A percentile compares a stretch with the other conserved stretches of the same genome.
These are phyloP conservation scores for Lentinus brumalis DNA, from an alignment of 768 basidiomycete species.

Conservation along the genomic window DNA sequence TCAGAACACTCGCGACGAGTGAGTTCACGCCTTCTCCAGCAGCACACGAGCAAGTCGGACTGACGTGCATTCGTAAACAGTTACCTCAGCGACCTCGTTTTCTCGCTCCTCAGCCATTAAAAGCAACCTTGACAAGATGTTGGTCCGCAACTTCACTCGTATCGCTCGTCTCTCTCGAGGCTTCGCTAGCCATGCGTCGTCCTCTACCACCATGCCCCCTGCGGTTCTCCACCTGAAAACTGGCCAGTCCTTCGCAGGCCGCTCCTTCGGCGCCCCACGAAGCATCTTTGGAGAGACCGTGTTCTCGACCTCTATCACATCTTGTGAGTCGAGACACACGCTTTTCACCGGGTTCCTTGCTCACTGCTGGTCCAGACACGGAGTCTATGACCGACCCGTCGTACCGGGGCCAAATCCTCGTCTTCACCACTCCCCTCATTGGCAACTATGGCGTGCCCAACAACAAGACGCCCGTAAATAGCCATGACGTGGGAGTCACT, in stretches of 20 bases:
- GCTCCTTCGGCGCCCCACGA: slow-evolving; percentile 84
- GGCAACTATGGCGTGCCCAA: slow-evolving; percentile 96
- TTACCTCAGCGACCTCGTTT: slow-evolving; percentile 90
- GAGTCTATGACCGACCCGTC: slow-evolving; percentile 99
- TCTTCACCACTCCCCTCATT: slow-evolving; percentile 97
- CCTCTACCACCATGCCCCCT: slow-evolving; percentile 47
- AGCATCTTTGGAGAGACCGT: slow-evolving; percentile 97
- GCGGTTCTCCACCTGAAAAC: slow-evolving; percentile 91
- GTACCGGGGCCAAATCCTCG: slow-evolving; percentile 96
- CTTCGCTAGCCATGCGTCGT: slow-evolving; percentile 65
- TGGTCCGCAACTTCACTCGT: slow-evolving; percentile 54
- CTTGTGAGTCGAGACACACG: slow-evolving; percentile 59
- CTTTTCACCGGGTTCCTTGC: not conserved
- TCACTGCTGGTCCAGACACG: slow-evolving; percentile 65
- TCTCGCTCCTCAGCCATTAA: slow-evolving; percentile 61
- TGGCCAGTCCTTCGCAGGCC: slow-evolving; percentile 89
- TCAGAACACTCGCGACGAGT: slow-evolving; percentile 90
- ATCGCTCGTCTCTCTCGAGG: slow-evolving; percentile 55
- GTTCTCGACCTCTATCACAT: slow-evolving; percentile 98
- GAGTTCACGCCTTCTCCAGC: slow-evolving; percentile 28
- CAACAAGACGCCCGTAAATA: slow-evolving; percentile 73
- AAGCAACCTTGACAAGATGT: slow-evolving; percentile 46
- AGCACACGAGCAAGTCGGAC: slow-evolving; percentile 7
- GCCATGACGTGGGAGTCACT: slow-evolving; percentile 79
- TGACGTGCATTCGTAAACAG: slow-evolving; percentile 42